These are phyloP conservation scores for Ogataea pignaliae DNA, from an alignment of 805 yeast genomes.

Conservation along the genomic window DNA sequence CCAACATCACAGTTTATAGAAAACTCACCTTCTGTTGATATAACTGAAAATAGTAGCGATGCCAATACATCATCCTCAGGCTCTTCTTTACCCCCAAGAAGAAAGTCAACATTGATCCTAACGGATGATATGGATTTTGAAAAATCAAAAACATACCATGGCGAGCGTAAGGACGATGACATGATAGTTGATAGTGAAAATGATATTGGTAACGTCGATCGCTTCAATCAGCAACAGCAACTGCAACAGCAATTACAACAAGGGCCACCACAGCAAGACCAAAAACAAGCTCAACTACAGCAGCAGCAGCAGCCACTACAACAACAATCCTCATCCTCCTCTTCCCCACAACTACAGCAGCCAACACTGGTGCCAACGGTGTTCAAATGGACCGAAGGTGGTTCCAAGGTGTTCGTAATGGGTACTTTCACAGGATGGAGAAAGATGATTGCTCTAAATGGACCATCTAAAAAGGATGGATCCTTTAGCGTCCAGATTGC, in stretches of 20 bases:
- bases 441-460: conserved; percentile 85
- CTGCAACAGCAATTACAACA: conserved; percentile 8
- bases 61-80: conserved; percentile 1
- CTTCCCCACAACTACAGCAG: conserved; percentile 14
- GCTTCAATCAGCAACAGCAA: conserved; percentile 6
- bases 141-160: conserved; percentile 37
- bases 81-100: conserved; percentile 33
- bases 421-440: conserved; percentile 99
- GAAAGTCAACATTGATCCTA: conserved; percentile 68
- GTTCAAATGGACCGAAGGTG: conserved; percentile 95
- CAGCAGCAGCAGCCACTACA: background rate
- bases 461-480: conserved; percentile 44
- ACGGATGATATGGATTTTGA: conserved; percentile 64
- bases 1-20: conserved; percentile 12
- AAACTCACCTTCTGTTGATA: conserved; percentile 3
- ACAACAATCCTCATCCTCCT: background rate
- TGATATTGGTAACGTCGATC: conserved; percentile 19
- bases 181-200: conserved; percentile 24
- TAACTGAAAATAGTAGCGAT: background rate
- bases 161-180: conserved; percentile 28
- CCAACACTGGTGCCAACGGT: conserved; percentile 47
- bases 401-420: conserved; percentile 88
- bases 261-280: conserved; percentile 1
- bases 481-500: conserved; percentile 66
- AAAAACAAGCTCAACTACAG: background rate